Evolutionary conservation across 2,329 filamentous ascomycete species (phyloP).

Genomic region (Fusarium hostae): DNA sequence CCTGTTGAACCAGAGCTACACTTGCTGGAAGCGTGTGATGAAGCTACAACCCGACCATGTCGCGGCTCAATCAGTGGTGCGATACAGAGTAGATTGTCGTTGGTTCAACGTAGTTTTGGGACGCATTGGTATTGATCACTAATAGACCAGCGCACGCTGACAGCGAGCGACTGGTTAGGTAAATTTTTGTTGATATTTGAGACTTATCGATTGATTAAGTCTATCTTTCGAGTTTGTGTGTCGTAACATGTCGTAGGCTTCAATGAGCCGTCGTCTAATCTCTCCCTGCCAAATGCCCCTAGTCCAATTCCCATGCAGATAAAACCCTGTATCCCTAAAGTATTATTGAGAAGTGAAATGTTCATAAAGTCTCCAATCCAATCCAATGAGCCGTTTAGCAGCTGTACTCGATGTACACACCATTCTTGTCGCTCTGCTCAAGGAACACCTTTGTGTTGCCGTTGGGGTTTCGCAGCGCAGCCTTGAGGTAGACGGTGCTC

Average conservation of each 20-base stretch:
- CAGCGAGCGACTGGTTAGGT: background rate
- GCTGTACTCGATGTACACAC: conserved; percentile 43
- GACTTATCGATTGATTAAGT: background rate
- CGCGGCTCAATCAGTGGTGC: background rate
- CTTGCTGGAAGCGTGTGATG: background rate
- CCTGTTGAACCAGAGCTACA: background rate
- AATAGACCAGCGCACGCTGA: background rate
- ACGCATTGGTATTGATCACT: background rate
- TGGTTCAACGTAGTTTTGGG: too few species aligned
- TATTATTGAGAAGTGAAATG: conserved; percentile 21
- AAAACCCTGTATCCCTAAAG: background rate
- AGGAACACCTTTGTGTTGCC: conserved; percentile 47
- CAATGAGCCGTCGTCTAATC: background rate
- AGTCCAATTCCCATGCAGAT: background rate
- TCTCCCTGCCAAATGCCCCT: background rate
- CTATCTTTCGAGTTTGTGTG: conserved; percentile 5
- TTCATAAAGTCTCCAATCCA: background rate
- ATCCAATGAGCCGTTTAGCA: conserved; percentile 1
- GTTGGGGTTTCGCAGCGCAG: conserved; percentile 36
- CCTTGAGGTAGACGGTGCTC: conserved; percentile 46
- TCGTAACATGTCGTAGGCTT: conserved; percentile 11
- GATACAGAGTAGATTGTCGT: background rate
- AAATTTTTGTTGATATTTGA: too few species aligned
- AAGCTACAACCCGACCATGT: background rate
- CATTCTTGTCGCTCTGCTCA: conserved; percentile 47